phyloP scores from a whole-genome alignment of 495 filamentous ascomycete genomes.

The Neurospora terricola region DNA sequence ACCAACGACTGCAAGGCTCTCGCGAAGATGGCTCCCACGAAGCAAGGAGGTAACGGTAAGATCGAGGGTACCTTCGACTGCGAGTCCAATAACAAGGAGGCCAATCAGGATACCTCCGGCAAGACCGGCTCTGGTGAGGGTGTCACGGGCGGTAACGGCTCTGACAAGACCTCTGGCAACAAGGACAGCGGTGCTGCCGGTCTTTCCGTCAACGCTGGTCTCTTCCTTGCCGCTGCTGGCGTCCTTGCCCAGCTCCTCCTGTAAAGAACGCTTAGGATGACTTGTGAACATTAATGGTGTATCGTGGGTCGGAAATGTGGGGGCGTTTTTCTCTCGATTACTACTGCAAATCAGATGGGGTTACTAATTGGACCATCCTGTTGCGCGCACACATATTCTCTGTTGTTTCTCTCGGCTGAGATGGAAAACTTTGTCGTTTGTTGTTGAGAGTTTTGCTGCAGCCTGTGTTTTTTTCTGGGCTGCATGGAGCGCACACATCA shows the following conservation, averaged over 20 bases:
- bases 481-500: conserved; percentile 1
- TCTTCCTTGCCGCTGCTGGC: conserved; percentile 29
- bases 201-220: conserved; percentile 26
- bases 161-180: conserved; percentile 6
- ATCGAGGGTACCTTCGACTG: conserved; percentile 58
- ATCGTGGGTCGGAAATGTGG: not conserved
- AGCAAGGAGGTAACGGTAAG: conserved; percentile 27
- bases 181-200: conserved; percentile 24
- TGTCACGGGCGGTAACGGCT: conserved; percentile 6
- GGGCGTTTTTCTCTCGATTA: conserved; percentile 1
- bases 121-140: conserved; percentile 13
- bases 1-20: conserved; percentile 36
- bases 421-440: not conserved
- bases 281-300: conserved; percentile 3
- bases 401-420: not conserved
- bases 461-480: not conserved
- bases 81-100: conserved; percentile 32
- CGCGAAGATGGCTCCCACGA: conserved; percentile 24
- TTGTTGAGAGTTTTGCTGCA: not conserved
- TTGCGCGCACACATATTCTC: not conserved
- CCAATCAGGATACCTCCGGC: conserved; percentile 30
- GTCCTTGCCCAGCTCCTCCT: conserved; percentile 24
- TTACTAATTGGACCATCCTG: not conserved
- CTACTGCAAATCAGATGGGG: not conserved
- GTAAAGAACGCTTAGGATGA: conserved; percentile 9